Evolutionary conservation across 495 filamentous ascomycete genomes (phyloP).

Genomic region (Podospora fimiseda): DNA sequence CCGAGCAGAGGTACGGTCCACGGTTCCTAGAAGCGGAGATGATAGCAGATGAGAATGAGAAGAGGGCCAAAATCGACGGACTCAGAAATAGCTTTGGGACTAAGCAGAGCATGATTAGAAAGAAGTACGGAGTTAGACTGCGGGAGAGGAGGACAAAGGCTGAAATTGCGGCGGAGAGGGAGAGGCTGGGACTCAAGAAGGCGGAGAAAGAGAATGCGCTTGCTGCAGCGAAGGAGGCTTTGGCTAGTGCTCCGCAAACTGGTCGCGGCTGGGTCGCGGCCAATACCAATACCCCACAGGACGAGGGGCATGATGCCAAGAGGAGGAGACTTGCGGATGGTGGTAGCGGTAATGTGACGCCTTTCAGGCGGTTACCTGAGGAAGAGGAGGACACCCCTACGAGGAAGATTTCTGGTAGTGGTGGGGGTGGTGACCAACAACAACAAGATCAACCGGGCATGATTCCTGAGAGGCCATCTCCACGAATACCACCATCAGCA

Average conservation of each 20-base stretch:
- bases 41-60: conserved; percentile 28
- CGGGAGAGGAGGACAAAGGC: conserved; percentile 38
- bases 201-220: conserved; percentile 17
- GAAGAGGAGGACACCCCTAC: conserved; percentile 20
- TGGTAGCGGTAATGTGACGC: conserved; percentile 16
- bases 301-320: conserved; percentile 28
- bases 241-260: background rate
- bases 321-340: conserved; percentile 20
- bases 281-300: too few species aligned
- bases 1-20: conserved; percentile 31
- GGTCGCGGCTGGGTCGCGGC: conserved; percentile 29
- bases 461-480: too few species aligned
- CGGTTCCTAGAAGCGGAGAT: conserved; percentile 34
- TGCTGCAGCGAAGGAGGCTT: background rate
- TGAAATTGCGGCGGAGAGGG: conserved; percentile 36
- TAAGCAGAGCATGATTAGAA: conserved; percentile 43
- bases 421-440: too few species aligned
- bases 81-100: conserved; percentile 42
- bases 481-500: too few species aligned
- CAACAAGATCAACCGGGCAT: too few species aligned
- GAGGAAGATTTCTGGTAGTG: conserved; percentile 25
- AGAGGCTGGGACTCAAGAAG: conserved; percentile 30
- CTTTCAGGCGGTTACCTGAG: conserved; percentile 3
- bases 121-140: conserved; percentile 44
- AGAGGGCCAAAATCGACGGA: conserved; percentile 30